These are phyloP conservation scores for Saccharomycopsis sp. DNA, from an alignment of 805 yeast species.

Conservation along the genomic window DNA sequence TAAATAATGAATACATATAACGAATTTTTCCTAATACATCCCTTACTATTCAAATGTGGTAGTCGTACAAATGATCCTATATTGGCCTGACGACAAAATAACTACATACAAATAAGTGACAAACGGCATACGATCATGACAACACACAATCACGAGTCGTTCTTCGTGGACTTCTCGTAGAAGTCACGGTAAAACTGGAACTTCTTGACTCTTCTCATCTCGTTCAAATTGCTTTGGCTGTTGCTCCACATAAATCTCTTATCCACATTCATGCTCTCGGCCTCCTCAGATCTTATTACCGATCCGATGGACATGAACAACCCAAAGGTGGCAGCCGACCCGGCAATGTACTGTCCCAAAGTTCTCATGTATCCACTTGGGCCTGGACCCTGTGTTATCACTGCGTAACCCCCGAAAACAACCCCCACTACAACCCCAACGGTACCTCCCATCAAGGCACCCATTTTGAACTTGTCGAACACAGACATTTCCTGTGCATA, in stretches of 20 bases:
- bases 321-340: constrained; percentile 95
- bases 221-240: background rate
- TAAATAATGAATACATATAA: background rate
- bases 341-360: constrained; percentile 91
- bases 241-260: background rate
- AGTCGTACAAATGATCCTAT: too few species aligned
- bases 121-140: background rate
- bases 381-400: constrained; percentile 92
- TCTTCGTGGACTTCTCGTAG: background rate
- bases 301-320: constrained; percentile 95
- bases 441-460: constrained; percentile 87
- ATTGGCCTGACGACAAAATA: background rate
- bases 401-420: constrained; percentile 87
- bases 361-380: constrained; percentile 97
- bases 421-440: constrained; percentile 95
- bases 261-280: background rate
- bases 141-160: background rate
- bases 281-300: constrained; percentile 68
- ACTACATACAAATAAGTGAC: background rate
- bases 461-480: constrained; percentile 98
- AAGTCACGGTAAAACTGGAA: constrained; percentile 2
- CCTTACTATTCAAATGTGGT: too few species aligned
- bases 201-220: constrained; percentile 1
- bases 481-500: constrained; percentile 64
- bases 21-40: background rate